phyloP scores from a whole-genome alignment of 306 rosid species.

The Elaeagnus macrophylla region DNA sequence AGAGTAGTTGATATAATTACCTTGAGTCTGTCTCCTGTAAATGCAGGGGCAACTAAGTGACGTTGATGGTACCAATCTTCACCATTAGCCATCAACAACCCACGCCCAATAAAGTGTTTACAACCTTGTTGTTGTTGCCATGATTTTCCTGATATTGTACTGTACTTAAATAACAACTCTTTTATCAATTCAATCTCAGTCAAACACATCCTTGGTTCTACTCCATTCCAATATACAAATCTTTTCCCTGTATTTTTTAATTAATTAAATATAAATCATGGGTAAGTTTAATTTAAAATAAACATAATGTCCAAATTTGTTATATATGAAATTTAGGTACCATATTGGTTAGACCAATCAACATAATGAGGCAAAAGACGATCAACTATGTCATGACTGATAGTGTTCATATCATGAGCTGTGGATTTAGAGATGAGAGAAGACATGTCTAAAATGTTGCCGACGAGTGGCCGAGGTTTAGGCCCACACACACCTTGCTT shows the following conservation, averaged over 20 bases:
- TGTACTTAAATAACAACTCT: slow-evolving; percentile 35
- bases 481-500: slow-evolving; percentile 90
- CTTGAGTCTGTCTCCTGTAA: slow-evolving; percentile 38
- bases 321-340: slow-evolving; percentile 14
- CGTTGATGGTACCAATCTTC: slow-evolving; percentile 46
- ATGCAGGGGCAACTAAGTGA: slow-evolving; percentile 39
- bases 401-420: slow-evolving; percentile 58
- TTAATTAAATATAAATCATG: too few relatives aligned
- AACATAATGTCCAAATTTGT: too few relatives aligned
- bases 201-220: slow-evolving; percentile 44
- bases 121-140: slow-evolving; percentile 48
- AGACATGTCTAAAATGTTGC: slow-evolving; percentile 70
- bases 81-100: slow-evolving; percentile 45
- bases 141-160: slow-evolving; percentile 35
- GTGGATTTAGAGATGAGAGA: slow-evolving; percentile 51
- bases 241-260: slow-evolving; percentile 22
- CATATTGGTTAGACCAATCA: slow-evolving; percentile 65
- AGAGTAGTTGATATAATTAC: slow-evolving; percentile 6
- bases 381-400: slow-evolving; percentile 66
- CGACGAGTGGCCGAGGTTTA: slow-evolving; percentile 48
- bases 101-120: slow-evolving; percentile 40
- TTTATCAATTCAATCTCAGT: slow-evolving; percentile 36
- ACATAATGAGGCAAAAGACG: slow-evolving; percentile 83
- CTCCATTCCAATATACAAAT: slow-evolving; percentile 41
- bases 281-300: too few relatives aligned